These are phyloP conservation scores for carrot (Daucus carota) DNA, from an alignment of 129 eudicot genomes.

Conservation along the genomic window DH1_v3.0 NC_030386.2:30785501-30786000, in stretches of 20 bases:
- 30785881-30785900: slow-evolving; percentile 80
- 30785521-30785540: slow-evolving; percentile 23
- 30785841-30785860: slow-evolving; percentile 80
- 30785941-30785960: slow-evolving; percentile 10
- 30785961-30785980: slow-evolving; percentile 5
- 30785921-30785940: slow-evolving; percentile 23
- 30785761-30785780: slow-evolving; percentile 9
- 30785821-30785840: slow-evolving; percentile 66
- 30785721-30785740: neutral
- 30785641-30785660: slow-evolving; percentile 6
- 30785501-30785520: slow-evolving; percentile 16
- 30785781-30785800: slow-evolving; percentile 47
- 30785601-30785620: slow-evolving; percentile 25
- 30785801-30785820: slow-evolving; percentile 20
- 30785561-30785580: slow-evolving; percentile 12
- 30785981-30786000: slow-evolving; percentile 33
- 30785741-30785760: neutral
- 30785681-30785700: slow-evolving; percentile 49
- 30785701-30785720: slow-evolving; percentile 6
- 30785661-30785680: slow-evolving; percentile 34
- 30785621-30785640: slow-evolving; percentile 13
- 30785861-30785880: slow-evolving; percentile 69
- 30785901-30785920: slow-evolving; percentile 44
- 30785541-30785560: slow-evolving; percentile 26
- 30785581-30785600: slow-evolving; percentile 26